Evolutionary conservation across 2,329 filamentous ascomycete genomes (phyloP).

Genomic region (Pseudogymnoascus sp.): DNA sequence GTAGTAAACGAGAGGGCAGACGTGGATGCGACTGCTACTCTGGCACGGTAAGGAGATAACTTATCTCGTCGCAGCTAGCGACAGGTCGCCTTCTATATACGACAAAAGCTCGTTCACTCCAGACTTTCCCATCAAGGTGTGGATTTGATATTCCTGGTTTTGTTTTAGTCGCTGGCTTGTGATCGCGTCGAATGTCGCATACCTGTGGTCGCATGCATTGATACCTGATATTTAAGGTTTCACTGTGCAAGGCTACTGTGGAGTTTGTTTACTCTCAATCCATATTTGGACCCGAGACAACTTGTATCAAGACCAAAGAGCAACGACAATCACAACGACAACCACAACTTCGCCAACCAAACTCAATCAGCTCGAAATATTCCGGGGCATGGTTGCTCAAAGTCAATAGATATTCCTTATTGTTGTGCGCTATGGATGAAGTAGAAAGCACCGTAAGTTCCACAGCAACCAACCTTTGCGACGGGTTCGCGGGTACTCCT

Average conservation of each 20-base stretch:
- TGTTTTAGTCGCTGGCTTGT: neutral
- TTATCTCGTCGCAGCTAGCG: constrained; percentile 5
- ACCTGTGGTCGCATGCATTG: neutral
- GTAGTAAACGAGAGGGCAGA: neutral
- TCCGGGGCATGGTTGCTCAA: neutral
- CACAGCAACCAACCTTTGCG: neutral
- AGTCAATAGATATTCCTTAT: neutral
- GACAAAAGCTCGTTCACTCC: constrained; percentile 5
- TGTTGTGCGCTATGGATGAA: constrained; percentile 10
- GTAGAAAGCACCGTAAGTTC: constrained; percentile 9
- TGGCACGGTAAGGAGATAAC: constrained; percentile 5
- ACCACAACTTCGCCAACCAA: constrained; percentile 5
- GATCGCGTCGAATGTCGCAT: neutral
- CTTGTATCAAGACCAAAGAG: constrained; percentile 3
- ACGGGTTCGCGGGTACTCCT: neutral
- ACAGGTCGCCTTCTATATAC: constrained; percentile 7
- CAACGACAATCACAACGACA: constrained; percentile 2
- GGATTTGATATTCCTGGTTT: neutral
- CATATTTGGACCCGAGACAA: neutral
- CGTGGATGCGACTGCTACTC: neutral
- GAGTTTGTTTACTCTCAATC: constrained; percentile 8
- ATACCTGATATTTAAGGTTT: neutral
- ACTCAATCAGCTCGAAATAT: constrained; percentile 1
- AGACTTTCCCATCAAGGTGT: neutral
- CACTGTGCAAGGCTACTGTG: constrained; percentile 1